Evolutionary conservation across 257 asterid genomes (phyloP).

Genomic region (Nicotiana paniculata): DNA sequence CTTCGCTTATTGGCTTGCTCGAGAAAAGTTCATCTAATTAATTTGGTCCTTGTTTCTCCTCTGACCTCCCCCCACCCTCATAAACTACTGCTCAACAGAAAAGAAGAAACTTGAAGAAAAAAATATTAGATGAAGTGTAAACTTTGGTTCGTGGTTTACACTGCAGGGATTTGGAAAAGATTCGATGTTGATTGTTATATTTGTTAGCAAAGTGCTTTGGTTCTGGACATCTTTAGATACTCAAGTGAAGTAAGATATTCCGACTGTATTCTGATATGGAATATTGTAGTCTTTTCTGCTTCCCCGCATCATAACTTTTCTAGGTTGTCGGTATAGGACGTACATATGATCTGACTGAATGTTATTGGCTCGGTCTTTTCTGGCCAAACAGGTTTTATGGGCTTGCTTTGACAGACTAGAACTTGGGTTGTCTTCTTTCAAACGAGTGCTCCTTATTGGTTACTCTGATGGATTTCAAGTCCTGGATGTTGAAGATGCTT

Average conservation of each 20-base stretch:
- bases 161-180: neutral
- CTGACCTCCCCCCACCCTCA: neutral
- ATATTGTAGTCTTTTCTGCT: neutral
- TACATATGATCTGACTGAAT: neutral
- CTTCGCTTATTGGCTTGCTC: neutral
- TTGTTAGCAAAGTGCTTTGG: neutral
- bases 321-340: neutral
- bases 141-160: no score
- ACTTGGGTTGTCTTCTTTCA: constrained; percentile 22
- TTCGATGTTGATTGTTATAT: neutral
- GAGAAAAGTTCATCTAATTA: neutral
- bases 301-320: neutral
- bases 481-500: constrained; percentile 38
- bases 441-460: constrained; percentile 39
- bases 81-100: neutral
- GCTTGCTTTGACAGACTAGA: constrained; percentile 38
- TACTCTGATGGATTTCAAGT: constrained; percentile 50
- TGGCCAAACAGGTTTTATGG: constrained; percentile 37
- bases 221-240: neutral
- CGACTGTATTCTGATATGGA: neutral
- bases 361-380: neutral
- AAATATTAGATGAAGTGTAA: neutral
- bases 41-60: neutral
- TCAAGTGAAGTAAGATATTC: neutral
- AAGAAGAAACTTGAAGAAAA: neutral